Evolutionary conservation across 1,284 basidiomycete species (phyloP), one percentile per base, ranked within the genome.

Genomic region (Ganoderma sp.): DNA sequence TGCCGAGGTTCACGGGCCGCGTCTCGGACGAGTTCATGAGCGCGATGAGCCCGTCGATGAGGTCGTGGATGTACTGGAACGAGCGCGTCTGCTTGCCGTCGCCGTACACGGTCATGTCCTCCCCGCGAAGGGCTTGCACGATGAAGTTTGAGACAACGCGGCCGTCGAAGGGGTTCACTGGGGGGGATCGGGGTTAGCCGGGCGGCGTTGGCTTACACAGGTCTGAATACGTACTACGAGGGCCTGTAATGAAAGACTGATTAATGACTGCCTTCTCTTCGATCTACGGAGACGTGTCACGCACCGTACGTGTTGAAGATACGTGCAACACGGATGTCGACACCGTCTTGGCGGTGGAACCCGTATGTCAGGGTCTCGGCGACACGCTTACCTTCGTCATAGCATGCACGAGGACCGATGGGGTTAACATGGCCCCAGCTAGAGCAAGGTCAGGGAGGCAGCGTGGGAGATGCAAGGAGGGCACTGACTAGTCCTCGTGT

Each of bases 381-480:
- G 54, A 97, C 95, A 76, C 95, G 94, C 82, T 97, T 97, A 64
- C 95, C 97, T 84, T 99, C 97, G 77, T 99, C 97, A 79, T 99
- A 99, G 81, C 97, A 99, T 42, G 97, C 97, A 70, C 97, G 92
- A 69, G 95, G 95, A 37, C 97, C 97, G 74, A 97, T 98, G 58
- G 96, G 96, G 84, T 99, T 99, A 77, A 99, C 97, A 79, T 99
- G 93, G 60, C 97, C 96, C 96, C 96, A 98, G 82, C 93, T 95
- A 64, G 28, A 43, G 67, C 37, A 68, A 67, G 17, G 58, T 74
- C 42, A 74, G 66, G 50, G 34, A 2, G 17, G 6, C 28, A 32
- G 12, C 48, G 37, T 5, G 9, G 25, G 22, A 39, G 32, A 34
- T 2, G 41, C 50, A 58, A 39, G 43, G 28, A 32, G 42, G 28